Base-by-base conservation (phyloP, 805 yeast genomes). In the Candida sithepensis region DNA sequence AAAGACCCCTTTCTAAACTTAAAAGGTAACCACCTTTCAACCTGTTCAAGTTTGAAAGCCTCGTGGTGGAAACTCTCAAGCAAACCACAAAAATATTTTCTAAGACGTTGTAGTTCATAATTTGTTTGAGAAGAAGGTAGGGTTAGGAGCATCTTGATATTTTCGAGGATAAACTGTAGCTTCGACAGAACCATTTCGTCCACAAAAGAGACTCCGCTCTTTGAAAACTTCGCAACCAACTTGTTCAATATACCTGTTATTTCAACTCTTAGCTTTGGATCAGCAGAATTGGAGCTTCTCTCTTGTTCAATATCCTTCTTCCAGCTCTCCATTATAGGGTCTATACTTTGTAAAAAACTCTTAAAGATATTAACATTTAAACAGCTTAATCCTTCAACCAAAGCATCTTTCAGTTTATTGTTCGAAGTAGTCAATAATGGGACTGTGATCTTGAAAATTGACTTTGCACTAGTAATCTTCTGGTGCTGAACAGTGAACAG, bases 391-490 rank as follows among this genome's bases (percentile, higher is more conserved):
- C 98, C 98, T 2, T 85, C 71, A n/a, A 90, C 89, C 14, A 91
- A 82, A 0, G 97, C 94, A 53, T 91, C 96, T 51, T 88, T 74
- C 8, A 94, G 79, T 53, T 81, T 72, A 2, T 77, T 73, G 50
- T 87, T 88, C 2, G 82, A 80, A 0, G 90, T 81, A 24, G 79
- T 82, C 42, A 94, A 66, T 24, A 94, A 70, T 0, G 97, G 97
- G 34, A 89, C 71, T 0, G 89, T 91, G 84, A 94, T 82, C 47
- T 84, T 78, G 69, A 94, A 94, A 2, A 94, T 83, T 0, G 96
- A 84, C 49, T 85, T 84, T 0, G 97, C 97, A 50, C 97, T 88
- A 1, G 96, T 91, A 46, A 94, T 91, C 43, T 88, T 85, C 61
- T 90, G 96, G 56, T 88, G 96, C 57, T 89, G 96, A 32, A 89